Evolutionary conservation across 2,329 filamentous ascomycete species (phyloP).

Genomic region (Ophiostoma triangulosporum): DNA sequence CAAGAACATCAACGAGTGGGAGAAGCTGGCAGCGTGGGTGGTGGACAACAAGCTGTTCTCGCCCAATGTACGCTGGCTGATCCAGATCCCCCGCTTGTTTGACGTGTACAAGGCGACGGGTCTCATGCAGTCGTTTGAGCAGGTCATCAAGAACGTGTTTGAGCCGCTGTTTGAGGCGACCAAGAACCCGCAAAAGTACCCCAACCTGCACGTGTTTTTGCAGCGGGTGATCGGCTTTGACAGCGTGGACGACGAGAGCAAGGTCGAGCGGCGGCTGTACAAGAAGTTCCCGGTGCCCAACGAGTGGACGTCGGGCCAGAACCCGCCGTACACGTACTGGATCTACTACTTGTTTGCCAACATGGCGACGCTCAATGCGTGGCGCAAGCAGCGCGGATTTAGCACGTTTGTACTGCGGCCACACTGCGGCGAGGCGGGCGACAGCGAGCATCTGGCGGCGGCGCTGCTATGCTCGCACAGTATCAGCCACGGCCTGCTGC

Average conservation of each 20-base stretch:
- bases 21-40: slow-evolving; percentile 93
- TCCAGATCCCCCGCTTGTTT: slow-evolving; percentile 87
- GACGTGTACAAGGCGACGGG: slow-evolving; percentile 88
- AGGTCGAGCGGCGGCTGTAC: slow-evolving; percentile 85
- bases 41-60: slow-evolving; percentile 97
- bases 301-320: slow-evolving; percentile 82
- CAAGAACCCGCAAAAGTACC: slow-evolving; percentile 69
- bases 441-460: slow-evolving; percentile 89
- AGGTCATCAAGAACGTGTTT: slow-evolving; percentile 84
- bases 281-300: slow-evolving; percentile 87
- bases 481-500: slow-evolving; percentile 84
- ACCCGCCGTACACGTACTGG: slow-evolving; percentile 98
- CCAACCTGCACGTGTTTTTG: slow-evolving; percentile 87
- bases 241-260: slow-evolving; percentile 96
- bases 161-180: slow-evolving; percentile 91
- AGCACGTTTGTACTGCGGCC: slow-evolving; percentile 89
- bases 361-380: slow-evolving; percentile 80
- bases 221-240: slow-evolving; percentile 95
- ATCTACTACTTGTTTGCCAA: slow-evolving; percentile 96
- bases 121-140: slow-evolving; percentile 79
- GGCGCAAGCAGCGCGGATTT: slow-evolving; percentile 82
- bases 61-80: slow-evolving; percentile 92
- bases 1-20: slow-evolving; percentile 85
- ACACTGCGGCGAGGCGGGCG: slow-evolving; percentile 92
- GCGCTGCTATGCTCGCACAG: slow-evolving; percentile 88